Evolutionary conservation across 2,329 filamentous ascomycete genomes (phyloP), one percentile per base, ranked within the genome.

Genomic region (Stemphylium vesicarium): DNA sequence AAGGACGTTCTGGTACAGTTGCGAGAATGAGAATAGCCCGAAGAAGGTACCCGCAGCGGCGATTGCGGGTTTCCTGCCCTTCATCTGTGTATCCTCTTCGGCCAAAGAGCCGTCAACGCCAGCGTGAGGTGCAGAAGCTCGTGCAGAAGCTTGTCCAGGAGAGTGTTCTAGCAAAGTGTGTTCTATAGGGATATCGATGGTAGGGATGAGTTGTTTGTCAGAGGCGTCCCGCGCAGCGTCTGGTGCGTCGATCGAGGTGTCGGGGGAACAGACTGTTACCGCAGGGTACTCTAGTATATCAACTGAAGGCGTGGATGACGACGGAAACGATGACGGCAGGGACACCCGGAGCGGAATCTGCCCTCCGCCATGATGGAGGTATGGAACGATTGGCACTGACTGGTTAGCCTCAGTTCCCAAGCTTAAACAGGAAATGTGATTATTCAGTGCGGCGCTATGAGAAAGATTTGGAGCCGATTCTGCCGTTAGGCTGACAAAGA

Each of bases 311-410:
- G 62, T 63, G 53, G 66, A 59, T 46, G 63, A 59, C 53, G 64
- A 36, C 20, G 60, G 57, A 54, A 65, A 62, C 47, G 62, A 51
- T 50, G 67, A 62, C 46, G 71, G 67, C 46, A 73, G 56, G 54
- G 56, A 53, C 45, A 47, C 60, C 31, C 58, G 65, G 59, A 75
- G 68, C 56, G 72, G 73, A 60, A 66, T 65, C 66, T 75, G 73
- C 60, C 57, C 70, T 55, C 66, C 70, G 57, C 66, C 71, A 70
- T 73, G 50, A 44, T 72, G 72, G 48, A 66, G 48, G 65, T 68
- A 73, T 54, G 72, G 70, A 26, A 69, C 65, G 60, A 74, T 64
- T 50, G 71, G 69, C 73, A 75, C 73, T 75, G 61, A 53, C 39
- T 53, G 54, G 56, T 71, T 65, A 73, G 70, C 65, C 56, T 60